These are phyloP conservation scores for Passalora sequoiae DNA, from an alignment of 2,329 filamentous ascomycete species.

Conservation along the genomic window DNA sequence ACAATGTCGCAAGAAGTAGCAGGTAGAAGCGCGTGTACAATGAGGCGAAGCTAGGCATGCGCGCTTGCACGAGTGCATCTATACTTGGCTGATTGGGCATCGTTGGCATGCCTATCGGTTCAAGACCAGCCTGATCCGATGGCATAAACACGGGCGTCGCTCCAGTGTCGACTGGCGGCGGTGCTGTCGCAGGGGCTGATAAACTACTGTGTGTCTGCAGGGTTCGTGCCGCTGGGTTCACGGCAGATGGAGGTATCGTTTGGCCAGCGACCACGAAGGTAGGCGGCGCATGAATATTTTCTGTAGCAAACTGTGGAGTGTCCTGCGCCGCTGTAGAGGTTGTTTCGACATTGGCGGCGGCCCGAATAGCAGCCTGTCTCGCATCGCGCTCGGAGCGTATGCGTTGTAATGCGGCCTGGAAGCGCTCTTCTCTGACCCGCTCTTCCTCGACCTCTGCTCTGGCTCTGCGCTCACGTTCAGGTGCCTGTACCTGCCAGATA, in stretches of 20 bases:
- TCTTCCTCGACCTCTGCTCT: slow-evolving; percentile 40
- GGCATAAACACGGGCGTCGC: slow-evolving; percentile 53
- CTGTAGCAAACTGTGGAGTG: neutral
- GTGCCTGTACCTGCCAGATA: slow-evolving; percentile 60
- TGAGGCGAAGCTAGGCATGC: slow-evolving; percentile 44
- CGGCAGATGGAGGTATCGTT: neutral
- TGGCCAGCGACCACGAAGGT: neutral
- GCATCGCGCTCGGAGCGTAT: slow-evolving; percentile 22
- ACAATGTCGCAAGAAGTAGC: slow-evolving; percentile 52
- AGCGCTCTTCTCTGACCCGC: slow-evolving; percentile 22
- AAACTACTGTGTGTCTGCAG: neutral
- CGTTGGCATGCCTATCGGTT: slow-evolving; percentile 37
- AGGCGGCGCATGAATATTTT: neutral
- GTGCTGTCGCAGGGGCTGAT: slow-evolving; percentile 9
- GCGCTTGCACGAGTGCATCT: slow-evolving; percentile 16
- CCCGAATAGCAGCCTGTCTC: slow-evolving; percentile 8
- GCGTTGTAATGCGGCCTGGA: slow-evolving; percentile 21
- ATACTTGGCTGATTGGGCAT: slow-evolving; percentile 26
- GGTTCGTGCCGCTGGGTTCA: neutral
- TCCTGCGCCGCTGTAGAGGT: neutral
- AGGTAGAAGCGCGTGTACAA: slow-evolving; percentile 61
- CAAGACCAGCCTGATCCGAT: slow-evolving; percentile 52
- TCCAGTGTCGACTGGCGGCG: slow-evolving; percentile 41
- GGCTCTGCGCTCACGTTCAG: slow-evolving; percentile 42
- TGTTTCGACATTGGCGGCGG: neutral